Percentiles rank a stretch among this genome's conserved stretches.
phyloP scores from a whole-genome alignment of 1,284 basidiomycete genomes.

The Cryptococcus sp. region DNA sequence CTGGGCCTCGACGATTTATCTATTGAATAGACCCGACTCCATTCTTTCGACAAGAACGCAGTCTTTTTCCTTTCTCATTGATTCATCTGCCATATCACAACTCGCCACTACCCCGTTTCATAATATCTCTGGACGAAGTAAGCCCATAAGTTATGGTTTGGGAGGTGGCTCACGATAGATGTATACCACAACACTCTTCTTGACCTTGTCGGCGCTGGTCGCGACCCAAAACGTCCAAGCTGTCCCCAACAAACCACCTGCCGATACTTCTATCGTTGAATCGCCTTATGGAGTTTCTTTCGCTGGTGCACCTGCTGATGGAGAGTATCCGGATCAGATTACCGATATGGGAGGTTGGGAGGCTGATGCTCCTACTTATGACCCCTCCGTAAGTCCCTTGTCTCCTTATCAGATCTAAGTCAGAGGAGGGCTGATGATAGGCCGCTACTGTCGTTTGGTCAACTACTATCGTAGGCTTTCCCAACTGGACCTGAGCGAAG shows the following conservation, averaged over 20 bases:
- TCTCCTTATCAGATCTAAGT: too few species aligned
- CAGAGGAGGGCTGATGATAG: not conserved
- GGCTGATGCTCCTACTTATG: not conserved
- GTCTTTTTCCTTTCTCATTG: not conserved
- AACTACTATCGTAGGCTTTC: constrained; percentile 4
- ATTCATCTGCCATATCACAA: not conserved
- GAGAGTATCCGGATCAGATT: not conserved
- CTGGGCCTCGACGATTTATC: not conserved
- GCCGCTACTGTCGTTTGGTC: not conserved
- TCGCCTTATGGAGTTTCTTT: constrained; percentile 3
- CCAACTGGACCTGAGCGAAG: not conserved
- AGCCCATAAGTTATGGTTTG: not conserved
- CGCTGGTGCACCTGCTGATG: not conserved
- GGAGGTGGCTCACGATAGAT: not conserved
- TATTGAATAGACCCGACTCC: not conserved
- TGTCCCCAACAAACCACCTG: not conserved
- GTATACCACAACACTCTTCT: constrained; percentile 1
- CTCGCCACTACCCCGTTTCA: not conserved
- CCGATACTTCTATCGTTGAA: not conserved
- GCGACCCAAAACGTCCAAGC: not conserved
- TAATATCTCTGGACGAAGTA: not conserved
- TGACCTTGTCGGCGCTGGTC: not conserved
- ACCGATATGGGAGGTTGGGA: not conserved
- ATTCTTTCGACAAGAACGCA: constrained; percentile 9
- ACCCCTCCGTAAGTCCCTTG: too few species aligned